Percentiles rank a stretch among this genome's conserved stretches.
Evolutionary conservation across 805 yeast genomes (phyloP).

Genomic region (Phaffomyces opuntiae): DNA sequence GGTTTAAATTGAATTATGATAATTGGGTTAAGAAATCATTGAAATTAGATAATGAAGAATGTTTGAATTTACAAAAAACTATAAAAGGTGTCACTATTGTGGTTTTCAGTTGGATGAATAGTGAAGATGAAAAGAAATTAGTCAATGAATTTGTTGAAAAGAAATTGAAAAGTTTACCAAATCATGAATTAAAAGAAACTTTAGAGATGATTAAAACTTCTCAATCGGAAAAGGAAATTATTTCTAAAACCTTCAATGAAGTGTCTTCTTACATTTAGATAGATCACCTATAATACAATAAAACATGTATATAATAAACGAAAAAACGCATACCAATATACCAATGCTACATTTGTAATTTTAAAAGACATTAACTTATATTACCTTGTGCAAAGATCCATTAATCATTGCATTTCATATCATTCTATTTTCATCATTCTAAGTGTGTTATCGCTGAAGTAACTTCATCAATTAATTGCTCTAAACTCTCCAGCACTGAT

Average conservation of each 20-base stretch:
- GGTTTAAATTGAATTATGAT: conserved; percentile 50
- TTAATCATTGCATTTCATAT: no score
- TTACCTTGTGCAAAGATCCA: no score
- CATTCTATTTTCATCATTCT: neutral
- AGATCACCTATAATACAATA: no score
- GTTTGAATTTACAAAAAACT: conserved; percentile 40
- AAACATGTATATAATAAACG: neutral
- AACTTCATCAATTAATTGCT: conserved; percentile 17
- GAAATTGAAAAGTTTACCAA: conserved; percentile 29
- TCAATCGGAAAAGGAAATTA: conserved; percentile 1
- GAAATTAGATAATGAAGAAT: conserved; percentile 37
- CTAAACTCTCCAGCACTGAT: conserved; percentile 16
- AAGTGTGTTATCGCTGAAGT: conserved; percentile 9
- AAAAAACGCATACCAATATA: neutral
- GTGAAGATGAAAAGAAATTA: conserved; percentile 20
- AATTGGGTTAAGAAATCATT: conserved; percentile 43
- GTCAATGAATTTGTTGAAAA: conserved; percentile 27
- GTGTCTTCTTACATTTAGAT: no score
- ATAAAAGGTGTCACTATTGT: conserved; percentile 31
- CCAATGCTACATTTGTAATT: no score
- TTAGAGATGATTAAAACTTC: conserved; percentile 12
- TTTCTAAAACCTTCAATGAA: no score
- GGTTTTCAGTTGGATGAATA: conserved; percentile 30
- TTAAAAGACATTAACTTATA: no score
- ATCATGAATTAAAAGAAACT: conserved; percentile 29